A percentile compares a stretch with the other conserved stretches of the same genome.
phyloP scores from a whole-genome alignment of 2,329 filamentous ascomycete species.

The Sphaerulina musiva region DNA sequence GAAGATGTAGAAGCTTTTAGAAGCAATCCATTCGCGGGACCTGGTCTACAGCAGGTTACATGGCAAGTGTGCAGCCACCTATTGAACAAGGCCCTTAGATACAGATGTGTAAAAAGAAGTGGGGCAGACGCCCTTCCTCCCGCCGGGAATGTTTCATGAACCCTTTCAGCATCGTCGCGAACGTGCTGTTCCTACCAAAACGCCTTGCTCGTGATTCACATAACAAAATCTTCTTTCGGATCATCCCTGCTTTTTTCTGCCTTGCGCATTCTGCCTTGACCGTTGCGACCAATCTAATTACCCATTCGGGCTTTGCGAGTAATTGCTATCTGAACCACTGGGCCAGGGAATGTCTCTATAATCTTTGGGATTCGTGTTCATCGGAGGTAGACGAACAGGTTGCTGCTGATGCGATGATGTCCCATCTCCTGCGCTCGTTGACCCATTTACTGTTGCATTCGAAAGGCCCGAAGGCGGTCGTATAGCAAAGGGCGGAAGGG shows the following conservation, averaged over 20 bases:
- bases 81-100: too few species aligned
- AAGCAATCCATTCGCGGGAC: not conserved
- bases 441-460: not conserved
- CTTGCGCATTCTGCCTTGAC: not conserved
- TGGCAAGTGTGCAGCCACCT: too few species aligned
- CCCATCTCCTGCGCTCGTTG: not conserved
- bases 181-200: conserved; percentile 6
- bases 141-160: not conserved
- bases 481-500: conserved; percentile 9
- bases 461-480: conserved; percentile 8
- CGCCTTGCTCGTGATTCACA: not conserved
- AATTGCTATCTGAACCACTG: conserved; percentile 11
- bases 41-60: too few species aligned
- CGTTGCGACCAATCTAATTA: not conserved
- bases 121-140: not conserved
- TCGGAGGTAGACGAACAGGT: conserved; percentile 11
- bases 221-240: not conserved
- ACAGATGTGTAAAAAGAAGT: not conserved
- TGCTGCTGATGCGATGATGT: conserved; percentile 6
- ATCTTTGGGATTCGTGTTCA: conserved; percentile 7
- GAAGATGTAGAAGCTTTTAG: not conserved
- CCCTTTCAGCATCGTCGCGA: not conserved
- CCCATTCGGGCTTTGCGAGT: conserved; percentile 14
- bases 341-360: conserved; percentile 10
- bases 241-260: not conserved